Conservation (phyloP, 305 asterid genomes). For the Solanum hybrid region DNA sequence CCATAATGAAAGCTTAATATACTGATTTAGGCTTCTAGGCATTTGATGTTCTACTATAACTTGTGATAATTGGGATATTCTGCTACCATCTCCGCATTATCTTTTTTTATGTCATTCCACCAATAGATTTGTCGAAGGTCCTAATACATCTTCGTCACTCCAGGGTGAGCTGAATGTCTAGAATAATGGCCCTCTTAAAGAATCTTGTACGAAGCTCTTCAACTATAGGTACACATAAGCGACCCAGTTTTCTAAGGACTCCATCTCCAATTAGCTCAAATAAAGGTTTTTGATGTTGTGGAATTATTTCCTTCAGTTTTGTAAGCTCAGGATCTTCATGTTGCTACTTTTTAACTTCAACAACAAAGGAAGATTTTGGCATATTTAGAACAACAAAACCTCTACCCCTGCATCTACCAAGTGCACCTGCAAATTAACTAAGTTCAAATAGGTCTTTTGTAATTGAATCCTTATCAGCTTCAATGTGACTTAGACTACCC, state of each 20-base stretch:
- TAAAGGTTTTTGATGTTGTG: neutral
- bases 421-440: neutral
- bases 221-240: neutral
- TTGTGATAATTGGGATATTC: neutral
- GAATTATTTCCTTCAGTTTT: neutral
- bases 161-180: neutral
- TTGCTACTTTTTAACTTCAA: neutral
- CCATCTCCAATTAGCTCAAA: neutral
- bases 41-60: neutral
- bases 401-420: neutral
- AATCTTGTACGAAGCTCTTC: neutral
- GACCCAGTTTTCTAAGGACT: neutral
- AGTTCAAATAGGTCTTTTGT: no score
- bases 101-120: neutral
- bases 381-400: neutral
- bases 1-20: neutral
- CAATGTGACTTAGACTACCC: neutral
- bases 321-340: neutral
- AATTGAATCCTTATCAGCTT: neutral
- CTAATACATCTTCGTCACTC: neutral
- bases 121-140: neutral
- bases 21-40: neutral
- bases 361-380: neutral
- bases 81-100: neutral
- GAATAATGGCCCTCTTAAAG: neutral